A percentile compares a stretch with the other conserved stretches of the same genome.
Conservation (phyloP, 192 early-diverging fungal species). For the Coemansia sp. region DNA sequence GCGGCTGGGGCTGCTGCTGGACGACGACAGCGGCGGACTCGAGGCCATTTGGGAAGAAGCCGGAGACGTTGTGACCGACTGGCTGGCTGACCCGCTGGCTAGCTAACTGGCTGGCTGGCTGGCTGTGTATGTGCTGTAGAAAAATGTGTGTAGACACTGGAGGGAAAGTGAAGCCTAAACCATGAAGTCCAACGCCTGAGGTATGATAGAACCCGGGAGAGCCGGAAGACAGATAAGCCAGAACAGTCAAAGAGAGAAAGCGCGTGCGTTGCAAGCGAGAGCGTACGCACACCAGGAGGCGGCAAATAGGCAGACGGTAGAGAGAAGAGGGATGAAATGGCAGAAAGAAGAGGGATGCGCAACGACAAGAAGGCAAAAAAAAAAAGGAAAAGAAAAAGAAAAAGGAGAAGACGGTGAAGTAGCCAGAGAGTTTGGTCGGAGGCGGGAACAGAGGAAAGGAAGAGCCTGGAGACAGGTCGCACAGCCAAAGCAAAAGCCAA, state of each 20-base stretch:
- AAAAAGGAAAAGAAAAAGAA: neutral
- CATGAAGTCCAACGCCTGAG: too few species aligned
- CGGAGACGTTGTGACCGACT: neutral
- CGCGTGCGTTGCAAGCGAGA: neutral
- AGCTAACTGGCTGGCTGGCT: neutral
- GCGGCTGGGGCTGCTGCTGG: slow-evolving; percentile 43
- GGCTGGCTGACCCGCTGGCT: neutral
- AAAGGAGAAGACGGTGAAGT: neutral
- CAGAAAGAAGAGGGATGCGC: neutral
- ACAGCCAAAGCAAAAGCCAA: neutral
- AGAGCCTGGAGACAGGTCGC: neutral
- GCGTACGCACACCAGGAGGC: neutral
- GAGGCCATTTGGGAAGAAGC: slow-evolving; percentile 25
- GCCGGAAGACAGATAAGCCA: neutral
- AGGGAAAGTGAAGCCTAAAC: neutral
- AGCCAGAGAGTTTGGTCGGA: neutral
- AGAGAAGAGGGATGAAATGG: slow-evolving; percentile 4
- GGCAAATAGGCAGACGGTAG: neutral
- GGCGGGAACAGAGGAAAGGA: neutral
- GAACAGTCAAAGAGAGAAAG: neutral
- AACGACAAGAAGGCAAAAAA: neutral
- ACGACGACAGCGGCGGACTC: slow-evolving; percentile 51
- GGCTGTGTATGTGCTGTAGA: neutral
- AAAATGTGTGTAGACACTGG: neutral
- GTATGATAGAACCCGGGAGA: neutral